Conservation (phyloP, 2,329 filamentous ascomycete species). For the Aspergillus sp. region DNA sequence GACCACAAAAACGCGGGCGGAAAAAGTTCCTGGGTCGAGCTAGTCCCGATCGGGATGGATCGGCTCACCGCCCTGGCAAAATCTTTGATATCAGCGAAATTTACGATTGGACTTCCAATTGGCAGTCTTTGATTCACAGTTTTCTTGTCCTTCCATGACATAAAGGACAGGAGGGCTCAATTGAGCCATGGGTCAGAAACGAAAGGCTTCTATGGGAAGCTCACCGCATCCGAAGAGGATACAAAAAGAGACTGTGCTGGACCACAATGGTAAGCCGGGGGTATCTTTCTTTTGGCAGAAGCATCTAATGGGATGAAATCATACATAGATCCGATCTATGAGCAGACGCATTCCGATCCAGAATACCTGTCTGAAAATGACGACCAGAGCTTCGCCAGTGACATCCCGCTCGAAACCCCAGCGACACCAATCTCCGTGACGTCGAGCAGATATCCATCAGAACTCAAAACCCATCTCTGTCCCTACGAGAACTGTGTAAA, state of each 20-base stretch:
- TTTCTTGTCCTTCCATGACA: slow-evolving; percentile 5
- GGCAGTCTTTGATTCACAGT: not conserved
- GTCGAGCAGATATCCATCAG: slow-evolving; percentile 51
- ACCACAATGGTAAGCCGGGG: slow-evolving; percentile 22
- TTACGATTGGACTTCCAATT: not conserved
- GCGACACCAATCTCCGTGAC: slow-evolving; percentile 47
- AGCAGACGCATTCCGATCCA: slow-evolving; percentile 28
- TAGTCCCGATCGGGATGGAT: slow-evolving; percentile 18
- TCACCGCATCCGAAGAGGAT: slow-evolving; percentile 23
- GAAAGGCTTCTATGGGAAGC: slow-evolving; percentile 25
- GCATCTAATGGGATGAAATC: not conserved
- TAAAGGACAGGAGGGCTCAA: not conserved
- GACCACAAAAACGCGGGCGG: slow-evolving; percentile 24
- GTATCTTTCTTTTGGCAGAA: slow-evolving; percentile 1
- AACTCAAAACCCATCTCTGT: slow-evolving; percentile 70
- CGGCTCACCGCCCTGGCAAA: slow-evolving; percentile 32
- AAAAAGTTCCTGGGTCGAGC: slow-evolving; percentile 27
- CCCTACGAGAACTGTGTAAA: slow-evolving; percentile 68
- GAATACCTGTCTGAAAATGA: slow-evolving; percentile 23
- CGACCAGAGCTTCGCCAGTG: slow-evolving; percentile 21
- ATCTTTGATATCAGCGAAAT: slow-evolving; percentile 15
- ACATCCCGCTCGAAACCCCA: slow-evolving; percentile 40
- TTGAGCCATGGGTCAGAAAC: slow-evolving; percentile 29
- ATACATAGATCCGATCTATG: slow-evolving; percentile 27
- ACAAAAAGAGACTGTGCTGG: slow-evolving; percentile 21